Conservation (phyloP, 495 filamentous ascomycete genomes). For the Penicillium angulare region DNA sequence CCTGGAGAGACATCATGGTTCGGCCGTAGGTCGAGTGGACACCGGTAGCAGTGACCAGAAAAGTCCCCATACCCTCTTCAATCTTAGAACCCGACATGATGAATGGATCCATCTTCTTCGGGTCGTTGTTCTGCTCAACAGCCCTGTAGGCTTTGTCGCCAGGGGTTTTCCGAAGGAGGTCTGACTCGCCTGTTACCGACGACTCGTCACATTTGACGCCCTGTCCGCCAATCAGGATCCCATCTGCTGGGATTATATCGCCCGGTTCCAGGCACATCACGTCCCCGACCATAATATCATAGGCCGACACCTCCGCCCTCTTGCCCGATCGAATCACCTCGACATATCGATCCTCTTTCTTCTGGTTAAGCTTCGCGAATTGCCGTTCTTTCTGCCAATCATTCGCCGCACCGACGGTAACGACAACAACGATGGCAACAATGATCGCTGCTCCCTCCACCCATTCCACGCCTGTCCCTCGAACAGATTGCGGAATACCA, state of each 20-base stretch:
- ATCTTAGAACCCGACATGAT: constrained; percentile 92
- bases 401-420: constrained; percentile 69
- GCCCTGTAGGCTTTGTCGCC: constrained; percentile 77
- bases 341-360: constrained; percentile 68
- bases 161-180: constrained; percentile 68
- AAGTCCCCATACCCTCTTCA: constrained; percentile 85
- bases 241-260: constrained; percentile 81
- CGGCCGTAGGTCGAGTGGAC: constrained; percentile 87
- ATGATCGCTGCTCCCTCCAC: constrained; percentile 79
- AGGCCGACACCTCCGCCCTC: constrained; percentile 71
- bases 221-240: constrained; percentile 70
- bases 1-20: constrained; percentile 89
- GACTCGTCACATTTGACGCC: constrained; percentile 80
- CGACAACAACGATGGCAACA: constrained; percentile 72
- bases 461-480: constrained; percentile 69
- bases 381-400: constrained; percentile 80
- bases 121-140: constrained; percentile 69
- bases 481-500: constrained; percentile 66
- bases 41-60: constrained; percentile 82
- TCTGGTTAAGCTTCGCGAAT: constrained; percentile 71
- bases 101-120: constrained; percentile 90
- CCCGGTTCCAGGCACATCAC: constrained; percentile 83
- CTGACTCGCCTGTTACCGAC: constrained; percentile 82
- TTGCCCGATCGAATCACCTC: constrained; percentile 77
- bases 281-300: constrained; percentile 81